phyloP scores from a whole-genome alignment of 1,284 basidiomycete species.

The Sanguinoderma infundibulare region DNA sequence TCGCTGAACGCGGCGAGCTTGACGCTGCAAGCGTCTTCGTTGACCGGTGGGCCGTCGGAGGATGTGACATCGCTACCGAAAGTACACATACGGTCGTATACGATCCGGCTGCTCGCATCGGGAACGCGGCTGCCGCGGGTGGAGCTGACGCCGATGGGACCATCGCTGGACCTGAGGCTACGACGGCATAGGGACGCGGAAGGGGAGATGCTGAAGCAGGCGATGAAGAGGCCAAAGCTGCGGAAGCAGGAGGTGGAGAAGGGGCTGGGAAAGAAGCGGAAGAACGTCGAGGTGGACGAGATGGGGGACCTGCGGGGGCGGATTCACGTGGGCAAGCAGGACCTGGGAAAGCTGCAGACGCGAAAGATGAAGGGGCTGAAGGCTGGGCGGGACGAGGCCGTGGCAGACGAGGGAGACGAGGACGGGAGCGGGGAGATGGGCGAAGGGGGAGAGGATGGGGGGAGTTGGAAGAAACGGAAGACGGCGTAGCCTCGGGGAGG shows the following conservation, averaged over 20 bases:
- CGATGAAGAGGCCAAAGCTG: constrained; percentile 86
- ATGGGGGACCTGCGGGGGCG: constrained; percentile 96
- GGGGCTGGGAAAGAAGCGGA: constrained; percentile 90
- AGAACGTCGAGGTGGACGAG: constrained; percentile 96
- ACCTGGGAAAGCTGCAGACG: constrained; percentile 85
- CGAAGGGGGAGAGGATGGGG: constrained; percentile 23
- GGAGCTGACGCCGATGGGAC: constrained; percentile 90
- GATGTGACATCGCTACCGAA: constrained; percentile 66
- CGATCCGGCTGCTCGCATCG: constrained; percentile 74
- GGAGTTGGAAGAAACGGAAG: constrained; percentile 26
- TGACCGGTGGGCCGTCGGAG: constrained; percentile 38
- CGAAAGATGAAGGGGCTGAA: constrained; percentile 93
- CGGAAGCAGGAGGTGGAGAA: constrained; percentile 85
- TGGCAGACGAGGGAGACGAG: constrained; percentile 37
- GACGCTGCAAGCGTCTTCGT: constrained; percentile 23
- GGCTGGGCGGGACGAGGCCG: constrained; percentile 39
- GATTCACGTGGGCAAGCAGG: constrained; percentile 91
- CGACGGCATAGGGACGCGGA: constrained; percentile 80
- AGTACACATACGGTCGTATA: constrained; percentile 91
- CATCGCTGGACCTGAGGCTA: constrained; percentile 84
- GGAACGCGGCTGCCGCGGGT: constrained; percentile 82
- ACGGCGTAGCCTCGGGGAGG: constrained; percentile 9
- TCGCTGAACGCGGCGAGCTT: constrained; percentile 47
- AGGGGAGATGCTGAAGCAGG: constrained; percentile 79
- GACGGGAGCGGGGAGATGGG: constrained; percentile 23